Conservation (phyloP, 1,284 basidiomycete genomes). For the Lentinus polychrous region DNA sequence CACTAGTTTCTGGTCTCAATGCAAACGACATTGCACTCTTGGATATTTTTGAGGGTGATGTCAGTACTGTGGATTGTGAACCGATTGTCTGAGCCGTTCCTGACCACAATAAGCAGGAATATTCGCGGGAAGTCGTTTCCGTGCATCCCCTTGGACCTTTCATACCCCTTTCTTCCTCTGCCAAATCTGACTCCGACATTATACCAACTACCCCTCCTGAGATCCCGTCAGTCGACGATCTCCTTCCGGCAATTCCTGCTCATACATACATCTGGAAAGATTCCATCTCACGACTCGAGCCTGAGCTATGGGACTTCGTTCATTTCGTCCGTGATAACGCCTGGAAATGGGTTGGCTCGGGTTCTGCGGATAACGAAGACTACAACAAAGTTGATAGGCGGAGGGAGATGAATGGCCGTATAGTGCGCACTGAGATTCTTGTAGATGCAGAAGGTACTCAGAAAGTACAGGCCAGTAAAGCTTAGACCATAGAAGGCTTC, state of each 20-base stretch:
- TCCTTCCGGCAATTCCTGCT: conserved; percentile 34
- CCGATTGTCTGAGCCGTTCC: background rate
- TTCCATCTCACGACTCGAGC: conserved; percentile 40
- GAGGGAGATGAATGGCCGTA: conserved; percentile 21
- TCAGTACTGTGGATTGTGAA: conserved; percentile 31
- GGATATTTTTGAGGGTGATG: conserved; percentile 76
- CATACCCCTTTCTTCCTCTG: conserved; percentile 20
- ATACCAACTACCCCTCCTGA: conserved; percentile 35
- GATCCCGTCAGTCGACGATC: conserved; percentile 30
- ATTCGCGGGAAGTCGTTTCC: conserved; percentile 45
- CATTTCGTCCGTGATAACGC: conserved; percentile 64
- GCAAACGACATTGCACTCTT: conserved; percentile 49
- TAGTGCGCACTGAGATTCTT: conserved; percentile 15
- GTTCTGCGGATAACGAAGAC: conserved; percentile 26
- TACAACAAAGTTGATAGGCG: conserved; percentile 43
- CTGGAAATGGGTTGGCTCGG: conserved; percentile 61
- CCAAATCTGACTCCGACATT: conserved; percentile 22
- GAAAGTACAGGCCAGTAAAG: too few species aligned
- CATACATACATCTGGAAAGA: conserved; percentile 70
- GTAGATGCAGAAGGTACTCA: conserved; percentile 4
- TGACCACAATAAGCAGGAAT: conserved; percentile 48
- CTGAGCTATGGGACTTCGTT: conserved; percentile 70
- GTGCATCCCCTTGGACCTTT: conserved; percentile 49
- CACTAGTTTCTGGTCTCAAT: conserved; percentile 60
- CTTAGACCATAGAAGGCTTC: too few species aligned